Base-by-base conservation (phyloP, 306 rosid species). In the Biancaea sappan region DNA sequence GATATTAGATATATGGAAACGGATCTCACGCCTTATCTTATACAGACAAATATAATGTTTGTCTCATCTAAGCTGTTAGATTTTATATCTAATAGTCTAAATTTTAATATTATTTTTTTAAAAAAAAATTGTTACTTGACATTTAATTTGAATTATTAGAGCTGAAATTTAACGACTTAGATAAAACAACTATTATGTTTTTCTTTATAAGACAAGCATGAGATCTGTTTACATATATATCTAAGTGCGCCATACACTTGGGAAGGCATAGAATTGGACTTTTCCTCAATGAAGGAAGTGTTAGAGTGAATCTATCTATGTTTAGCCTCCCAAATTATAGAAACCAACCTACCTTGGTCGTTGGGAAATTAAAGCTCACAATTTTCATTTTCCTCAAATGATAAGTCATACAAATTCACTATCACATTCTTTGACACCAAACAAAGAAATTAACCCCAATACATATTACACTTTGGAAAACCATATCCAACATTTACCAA, bases 401-500 rank as follows among this genome's bases (percentile, higher is more conserved):
- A 69, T 26, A 37, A 47, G 50, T 48, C 35, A 40, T 48, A 5
- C 40, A 61, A 15, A 13, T 63, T 50, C 57, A 32, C 54, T 10
- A 38, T 69, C 48, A 65, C 52, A 19, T 66, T 79, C 29, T 43
- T 64, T 38, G n/a, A 50, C 13, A 38, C 31, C 67, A 75, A 47
- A 63, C 48, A 26, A 68, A 11, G 54, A 47, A 63, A 68, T n/a
- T n/a, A n/a, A n/a, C n/a, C n/a, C 64, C 67, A 34, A 52, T 53
- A n/a, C 24, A 64, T 21, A 48, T 26, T 15, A 32, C 7, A 18
- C 15, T 64, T 74, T 60, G 64, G 66, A 73, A 71, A 79, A 72
- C 73, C 44, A 66, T 56, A 66, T 79, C 72, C 47, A 72, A 4
- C 84, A 72, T 22, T 67, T 75, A 78, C 75, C 81, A 62, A 78